phyloP scores from a whole-genome alignment of 257 asterid genomes.

The Gentiana straminea region DNA sequence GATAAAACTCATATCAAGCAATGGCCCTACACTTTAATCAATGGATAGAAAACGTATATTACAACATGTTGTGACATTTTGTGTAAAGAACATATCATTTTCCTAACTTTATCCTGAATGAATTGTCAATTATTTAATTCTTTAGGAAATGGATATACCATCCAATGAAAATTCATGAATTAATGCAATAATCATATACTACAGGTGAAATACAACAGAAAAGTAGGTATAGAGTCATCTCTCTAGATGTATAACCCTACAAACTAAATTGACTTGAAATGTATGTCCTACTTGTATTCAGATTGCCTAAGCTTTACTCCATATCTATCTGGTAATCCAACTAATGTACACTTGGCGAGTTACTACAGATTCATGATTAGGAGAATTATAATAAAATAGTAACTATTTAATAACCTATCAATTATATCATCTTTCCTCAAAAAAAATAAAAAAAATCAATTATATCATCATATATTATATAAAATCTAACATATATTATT shows the following conservation, averaged over 20 bases:
- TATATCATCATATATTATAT: too few species aligned
- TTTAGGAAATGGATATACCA: not conserved
- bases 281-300: conserved; percentile 32
- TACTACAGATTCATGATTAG: too few species aligned
- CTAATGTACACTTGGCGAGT: conserved; percentile 13
- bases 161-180: conserved; percentile 4
- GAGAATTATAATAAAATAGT: too few species aligned
- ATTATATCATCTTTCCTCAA: too few species aligned
- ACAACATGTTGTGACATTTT: not conserved
- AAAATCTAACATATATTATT: too few species aligned
- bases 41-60: too few species aligned
- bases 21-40: too few species aligned
- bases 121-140: not conserved
- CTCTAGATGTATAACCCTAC: conserved; percentile 18
- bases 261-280: conserved; percentile 13
- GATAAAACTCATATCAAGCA: too few species aligned
- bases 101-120: not conserved
- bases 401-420: too few species aligned
- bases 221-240: conserved; percentile 20
- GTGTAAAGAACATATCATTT: not conserved
- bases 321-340: conserved; percentile 13
- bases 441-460: too few species aligned
- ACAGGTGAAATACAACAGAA: not conserved
- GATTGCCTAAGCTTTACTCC: conserved; percentile 51
- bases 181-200: too few species aligned